Evolutionary conservation across 2,329 filamentous ascomycete species (phyloP), one percentile per base, ranked within the genome.

Genomic region (Aspergillus glaucus): DNA sequence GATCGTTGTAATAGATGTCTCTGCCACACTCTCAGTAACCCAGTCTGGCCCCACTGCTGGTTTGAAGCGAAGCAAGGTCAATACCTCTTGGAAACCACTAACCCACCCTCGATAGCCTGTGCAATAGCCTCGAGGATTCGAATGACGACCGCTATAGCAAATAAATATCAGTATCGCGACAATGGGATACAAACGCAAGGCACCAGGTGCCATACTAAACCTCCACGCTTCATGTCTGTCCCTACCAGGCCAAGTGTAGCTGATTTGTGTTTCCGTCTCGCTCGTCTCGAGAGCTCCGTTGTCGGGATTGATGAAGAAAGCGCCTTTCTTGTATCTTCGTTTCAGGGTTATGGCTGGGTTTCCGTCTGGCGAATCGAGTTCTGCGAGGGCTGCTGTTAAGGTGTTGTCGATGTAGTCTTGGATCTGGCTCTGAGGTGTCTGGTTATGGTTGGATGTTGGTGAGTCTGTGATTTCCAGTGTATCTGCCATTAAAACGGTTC

Each of bases 1-100:
- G 79, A 52, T 84, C 79, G 44, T 74, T 76, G 59, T 85, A 85
- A 57, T 80, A 85, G 26, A 85, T 78, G 54, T 85, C 82, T 52
- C 82, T 84, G 9, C 3, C 3, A 36, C 12, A 6, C 44, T 42
- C 9, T 44, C 21, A 42, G 24, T 44, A 15, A 36, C 5, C n/a
- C n/a, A 15, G 15, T 17, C 26, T 15, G 9, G 37, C 15, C 9
- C 10, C 5, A 3, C 37, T 9, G 8, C 9, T 19, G 5, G 17
- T 21, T 19, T 4, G 17, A 30, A 28, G 45, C 57, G 17, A 30
- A 28, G 45, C 57, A n/a, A 12, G 4, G 8, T 21, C 3, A 8
- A 43, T 45, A 80, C 80, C 80, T 73, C 61, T 84, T 84, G 0
- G 79, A 81, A 50, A 81, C 69, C 8, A 75, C 61, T 15, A 72